Evolutionary conservation across 2,329 filamentous ascomycete genomes (phyloP), one percentile per base, ranked within the genome.

Genomic region (Cladosporium phlei): DNA sequence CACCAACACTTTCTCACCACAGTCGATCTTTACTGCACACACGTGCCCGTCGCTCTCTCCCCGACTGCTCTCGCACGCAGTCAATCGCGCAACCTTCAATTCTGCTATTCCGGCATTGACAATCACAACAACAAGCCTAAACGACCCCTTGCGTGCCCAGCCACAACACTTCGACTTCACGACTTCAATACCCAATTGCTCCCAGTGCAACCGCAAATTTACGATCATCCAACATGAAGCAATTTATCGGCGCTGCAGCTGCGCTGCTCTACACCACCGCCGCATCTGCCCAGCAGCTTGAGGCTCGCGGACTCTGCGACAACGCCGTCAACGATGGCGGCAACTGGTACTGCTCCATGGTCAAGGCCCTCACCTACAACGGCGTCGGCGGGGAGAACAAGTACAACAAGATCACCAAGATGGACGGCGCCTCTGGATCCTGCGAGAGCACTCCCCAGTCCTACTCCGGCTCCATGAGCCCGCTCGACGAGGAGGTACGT

Each of bases 401-500:
- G 34, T 90, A 87, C 70, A 75, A 85, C 49, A 75, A 76, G 46
- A 76, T 89, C 27, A 78, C 73, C 20, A 58, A 60, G 45, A 86
- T 89, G 78, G 70, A 77, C 50, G 56, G 69, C 12, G 60, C 67
- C 38, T 77, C 77, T 30, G 75, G 74, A 6, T 59, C 69, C 16
- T 89, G 86, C 64, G 56, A 66, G 5, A 78, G 72, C 52, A 63
- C 71, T 28, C 66, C 73, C 12, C 68, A 75, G 50, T 48, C 63
- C 1, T 88, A 81, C 59, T 71, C 66, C 9, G 84, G 85, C 11
- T 70, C 76, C 30, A 68, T 87, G 42, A 77, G 82, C 21, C 85
- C 86, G 5, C 72, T 88, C 25, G 75, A 85, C 51, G 80, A 85
- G 61, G 84, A 85, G 69, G 85, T 88, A 69, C 66, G 79, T 14